Percentiles rank a stretch among this genome's conserved stretches.
These are phyloP conservation scores for Tilletia walkeri DNA, from an alignment of 1,284 basidiomycete genomes.

Conservation along the genomic window DNA sequence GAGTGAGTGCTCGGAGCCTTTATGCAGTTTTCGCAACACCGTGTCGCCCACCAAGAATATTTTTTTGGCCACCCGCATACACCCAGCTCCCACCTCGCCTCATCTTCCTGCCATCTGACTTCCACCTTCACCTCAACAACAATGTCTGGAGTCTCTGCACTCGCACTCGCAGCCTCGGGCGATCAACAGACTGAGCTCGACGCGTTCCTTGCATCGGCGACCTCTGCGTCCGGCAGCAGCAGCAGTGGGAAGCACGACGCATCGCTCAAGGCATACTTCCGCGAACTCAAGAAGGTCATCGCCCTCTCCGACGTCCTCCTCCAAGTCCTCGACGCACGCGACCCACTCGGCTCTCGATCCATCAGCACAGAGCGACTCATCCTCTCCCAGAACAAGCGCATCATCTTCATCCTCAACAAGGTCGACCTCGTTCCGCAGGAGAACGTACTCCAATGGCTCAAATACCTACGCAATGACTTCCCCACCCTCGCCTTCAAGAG, in stretches of 20 bases:
- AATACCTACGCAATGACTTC: conserved; percentile 82
- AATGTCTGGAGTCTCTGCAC: too few species aligned
- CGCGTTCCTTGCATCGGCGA: too few species aligned
- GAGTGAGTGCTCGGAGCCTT: too few species aligned
- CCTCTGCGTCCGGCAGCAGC: too few species aligned
- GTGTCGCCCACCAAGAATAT: too few species aligned
- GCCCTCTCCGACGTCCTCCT: conserved; percentile 85
- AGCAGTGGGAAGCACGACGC: conserved; percentile 35
- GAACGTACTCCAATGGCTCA: conserved; percentile 87
- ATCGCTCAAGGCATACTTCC: conserved; percentile 56
- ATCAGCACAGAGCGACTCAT: conserved; percentile 43
- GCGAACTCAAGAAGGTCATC: conserved; percentile 79
- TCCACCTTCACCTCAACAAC: too few species aligned
- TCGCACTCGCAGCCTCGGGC: too few species aligned
- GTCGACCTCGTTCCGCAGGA: conserved; percentile 73
- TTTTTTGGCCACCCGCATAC: too few species aligned
- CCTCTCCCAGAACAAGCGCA: conserved; percentile 41
- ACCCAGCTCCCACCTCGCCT: too few species aligned
- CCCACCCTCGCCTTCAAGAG: conserved; percentile 93
- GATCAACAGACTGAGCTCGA: too few species aligned
- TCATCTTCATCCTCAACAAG: conserved; percentile 44
- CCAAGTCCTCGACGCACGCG: conserved; percentile 52
- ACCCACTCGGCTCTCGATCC: conserved; percentile 61
- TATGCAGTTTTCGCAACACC: too few species aligned
- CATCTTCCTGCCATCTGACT: too few species aligned